Evolutionary conservation across 108 stramenopile genomes (phyloP), one percentile per base, ranked within the genome.

Genomic region (Chaetoceros muelleri): DNA sequence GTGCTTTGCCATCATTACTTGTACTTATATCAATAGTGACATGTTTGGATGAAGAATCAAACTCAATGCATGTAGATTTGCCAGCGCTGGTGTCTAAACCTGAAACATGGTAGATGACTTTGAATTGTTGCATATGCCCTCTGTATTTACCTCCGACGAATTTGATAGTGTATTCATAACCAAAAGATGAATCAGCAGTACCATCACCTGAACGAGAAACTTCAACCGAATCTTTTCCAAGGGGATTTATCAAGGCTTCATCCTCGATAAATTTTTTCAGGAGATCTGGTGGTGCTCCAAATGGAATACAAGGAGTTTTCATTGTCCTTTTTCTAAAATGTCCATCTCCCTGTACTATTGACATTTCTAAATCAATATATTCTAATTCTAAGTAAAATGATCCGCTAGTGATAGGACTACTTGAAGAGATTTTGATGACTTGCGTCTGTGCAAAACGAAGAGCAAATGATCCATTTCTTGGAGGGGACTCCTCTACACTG

Each of bases 251-350:
- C 21, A 65, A 13, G 21, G 64, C 57, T 55, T 78, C 57, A 28
- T 55, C 60, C 49, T 82, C 81, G 28, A 90, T 70, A 0, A 85
- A 80, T 26, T 44, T 57, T 52, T 81, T 60, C 28, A 86, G 60
- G 28, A 78, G 76, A 16, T 72, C 55, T 19, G 72, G 62, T 3
- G 75, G 48, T 17, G 80, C 77, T 53, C 62, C 73, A 48, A 65
- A 78, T 45, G 26, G 44, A 13, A 88, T 66, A 34, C 87, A 88
- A 10, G 71, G 47, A 30, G 81, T 80, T 19, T 56, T 69, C 68
- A 74, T 65, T 60, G 62, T 64, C 25, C 69, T 76, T 52, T 58
- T 70, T 24, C 61, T 55, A 46, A 53, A 30, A 17, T 52, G 40
- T 25, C 71, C 72, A 28, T 54, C 48, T 7, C 13, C 48, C 48